Conservation (phyloP, 129 eudicot genomes). For the Erigeron canadensis region DNA sequence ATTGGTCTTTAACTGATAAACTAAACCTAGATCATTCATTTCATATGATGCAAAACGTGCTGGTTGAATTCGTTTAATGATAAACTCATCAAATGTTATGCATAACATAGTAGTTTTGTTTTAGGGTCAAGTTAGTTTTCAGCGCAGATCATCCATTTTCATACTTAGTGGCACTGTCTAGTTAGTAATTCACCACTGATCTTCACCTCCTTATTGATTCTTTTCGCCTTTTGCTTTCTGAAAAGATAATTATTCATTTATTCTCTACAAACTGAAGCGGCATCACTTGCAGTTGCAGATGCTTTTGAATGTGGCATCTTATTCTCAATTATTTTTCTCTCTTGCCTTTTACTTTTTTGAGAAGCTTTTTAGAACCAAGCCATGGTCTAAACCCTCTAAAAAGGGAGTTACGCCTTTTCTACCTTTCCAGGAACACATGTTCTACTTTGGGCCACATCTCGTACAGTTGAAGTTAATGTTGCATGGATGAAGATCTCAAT, state of each 20-base stretch:
- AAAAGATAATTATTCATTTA: conserved; percentile 31
- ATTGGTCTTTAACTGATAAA: not conserved
- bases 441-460: conserved; percentile 47
- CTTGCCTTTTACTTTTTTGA: conserved; percentile 32
- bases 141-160: not conserved
- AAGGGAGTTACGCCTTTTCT: conserved; percentile 39
- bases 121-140: not conserved
- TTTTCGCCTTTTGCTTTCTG: conserved; percentile 18
- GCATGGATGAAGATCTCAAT: conserved; percentile 38
- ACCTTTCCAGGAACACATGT: conserved; percentile 60
- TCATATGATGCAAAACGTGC: not conserved
- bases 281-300: not conserved
- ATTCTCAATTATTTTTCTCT: conserved; percentile 34
- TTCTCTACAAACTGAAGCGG: conserved; percentile 15
- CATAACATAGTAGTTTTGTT: not conserved
- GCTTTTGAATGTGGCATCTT: conserved; percentile 34
- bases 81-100: not conserved
- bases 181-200: conserved; percentile 10
- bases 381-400: conserved; percentile 31
- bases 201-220: conserved; percentile 11
- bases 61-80: not conserved
- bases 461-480: conserved; percentile 31
- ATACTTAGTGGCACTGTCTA: not conserved
- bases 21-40: not conserved
- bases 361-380: conserved; percentile 34